These are phyloP conservation scores for Talaromyces nanjingensis DNA, from an alignment of 495 filamentous ascomycete genomes.

Conservation along the genomic window DNA sequence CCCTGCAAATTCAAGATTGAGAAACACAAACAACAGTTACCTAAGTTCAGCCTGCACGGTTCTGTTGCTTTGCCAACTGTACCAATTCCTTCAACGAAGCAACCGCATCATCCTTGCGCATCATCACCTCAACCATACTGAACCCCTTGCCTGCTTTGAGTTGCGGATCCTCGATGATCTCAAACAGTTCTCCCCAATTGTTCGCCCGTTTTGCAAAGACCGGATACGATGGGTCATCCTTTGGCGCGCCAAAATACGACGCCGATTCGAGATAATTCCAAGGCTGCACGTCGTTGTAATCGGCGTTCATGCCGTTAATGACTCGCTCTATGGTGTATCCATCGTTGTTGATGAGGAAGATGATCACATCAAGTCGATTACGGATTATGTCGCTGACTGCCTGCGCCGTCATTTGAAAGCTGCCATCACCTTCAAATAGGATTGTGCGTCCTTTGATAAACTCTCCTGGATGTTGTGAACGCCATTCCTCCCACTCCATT, in stretches of 20 bases:
- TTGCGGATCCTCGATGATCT: not conserved
- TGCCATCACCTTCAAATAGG: slow-evolving; percentile 75
- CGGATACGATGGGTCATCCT: not conserved
- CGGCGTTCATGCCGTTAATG: slow-evolving; percentile 63
- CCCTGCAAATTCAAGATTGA: not conserved
- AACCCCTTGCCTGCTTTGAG: not conserved
- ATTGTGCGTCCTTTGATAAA: slow-evolving; percentile 35
- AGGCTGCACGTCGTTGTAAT: slow-evolving; percentile 64
- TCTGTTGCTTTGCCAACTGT: not conserved
- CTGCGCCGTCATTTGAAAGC: slow-evolving; percentile 71
- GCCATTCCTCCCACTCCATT: slow-evolving; percentile 21
- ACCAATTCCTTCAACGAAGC: not conserved
- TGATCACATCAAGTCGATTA: slow-evolving; percentile 58
- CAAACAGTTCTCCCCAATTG: not conserved
- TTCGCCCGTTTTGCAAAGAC: not conserved
- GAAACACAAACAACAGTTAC: not conserved
- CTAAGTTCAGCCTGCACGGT: not conserved
- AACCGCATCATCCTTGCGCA: not conserved
- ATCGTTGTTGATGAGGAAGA: slow-evolving; percentile 72
- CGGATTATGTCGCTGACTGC: slow-evolving; percentile 73
- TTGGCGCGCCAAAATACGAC: not conserved
- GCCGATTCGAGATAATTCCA: slow-evolving; percentile 51
- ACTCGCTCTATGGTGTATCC: slow-evolving; percentile 70
- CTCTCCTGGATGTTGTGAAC: not conserved
- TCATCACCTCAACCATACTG: not conserved